A percentile compares a stretch with the other conserved stretches of the same genome.
phyloP scores from a whole-genome alignment of 1,284 basidiomycete genomes.

The Ceratobasidium sp. region DNA sequence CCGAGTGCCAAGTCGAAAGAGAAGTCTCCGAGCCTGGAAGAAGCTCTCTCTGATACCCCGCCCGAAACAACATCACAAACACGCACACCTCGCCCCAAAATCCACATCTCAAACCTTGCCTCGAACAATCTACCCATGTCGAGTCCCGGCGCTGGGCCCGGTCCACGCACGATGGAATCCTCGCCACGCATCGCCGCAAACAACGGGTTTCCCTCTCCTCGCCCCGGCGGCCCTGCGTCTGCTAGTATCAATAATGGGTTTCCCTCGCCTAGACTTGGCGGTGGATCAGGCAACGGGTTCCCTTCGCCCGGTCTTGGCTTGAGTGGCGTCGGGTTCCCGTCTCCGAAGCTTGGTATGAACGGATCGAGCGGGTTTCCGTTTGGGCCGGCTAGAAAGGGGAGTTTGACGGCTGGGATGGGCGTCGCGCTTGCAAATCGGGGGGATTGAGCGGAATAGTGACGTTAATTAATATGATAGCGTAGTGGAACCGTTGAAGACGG shows the following conservation, averaged over 20 bases:
- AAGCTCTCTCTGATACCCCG: background rate
- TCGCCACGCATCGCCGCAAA: constrained; percentile 12
- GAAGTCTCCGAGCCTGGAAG: background rate
- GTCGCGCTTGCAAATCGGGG: constrained; percentile 38
- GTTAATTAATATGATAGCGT: too few relatives aligned
- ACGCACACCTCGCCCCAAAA: constrained; percentile 6
- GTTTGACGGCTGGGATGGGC: constrained; percentile 41
- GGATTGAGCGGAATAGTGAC: background rate
- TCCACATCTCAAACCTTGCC: constrained; percentile 13
- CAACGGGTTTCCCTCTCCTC: constrained; percentile 14
- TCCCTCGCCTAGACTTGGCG: constrained; percentile 7
- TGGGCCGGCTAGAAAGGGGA: constrained; percentile 7
- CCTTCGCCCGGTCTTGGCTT: constrained; percentile 14
- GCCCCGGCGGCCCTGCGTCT: background rate
- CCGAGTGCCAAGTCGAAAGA: background rate
- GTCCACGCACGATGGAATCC: constrained; percentile 39
- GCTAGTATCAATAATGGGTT: constrained; percentile 6
- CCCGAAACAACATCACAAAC: background rate
- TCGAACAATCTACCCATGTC: constrained; percentile 34
- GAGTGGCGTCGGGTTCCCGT: constrained; percentile 22
- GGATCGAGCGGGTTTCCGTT: constrained; percentile 7
- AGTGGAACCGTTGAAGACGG: too few relatives aligned
- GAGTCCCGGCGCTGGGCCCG: constrained; percentile 34
- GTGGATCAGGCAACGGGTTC: constrained; percentile 1
- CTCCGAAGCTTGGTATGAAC: background rate